phyloP scores from a whole-genome alignment of 345 rosid genomes.

The Luvunga scandens region DNA sequence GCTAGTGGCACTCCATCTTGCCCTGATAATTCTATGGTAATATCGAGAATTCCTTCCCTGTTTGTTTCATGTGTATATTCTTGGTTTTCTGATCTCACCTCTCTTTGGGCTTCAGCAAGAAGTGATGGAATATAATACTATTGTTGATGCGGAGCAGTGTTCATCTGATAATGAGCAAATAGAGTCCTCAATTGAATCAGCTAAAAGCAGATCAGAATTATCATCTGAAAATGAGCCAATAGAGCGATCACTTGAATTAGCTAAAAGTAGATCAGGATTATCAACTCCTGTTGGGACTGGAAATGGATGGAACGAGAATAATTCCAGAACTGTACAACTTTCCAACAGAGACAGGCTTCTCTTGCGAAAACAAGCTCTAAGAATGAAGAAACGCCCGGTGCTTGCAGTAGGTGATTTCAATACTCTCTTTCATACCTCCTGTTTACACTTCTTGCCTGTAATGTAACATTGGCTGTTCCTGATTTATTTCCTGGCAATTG shows the following conservation, averaged over 20 bases:
- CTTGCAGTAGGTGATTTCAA: constrained; percentile 71
- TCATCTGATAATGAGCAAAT: constrained; percentile 22
- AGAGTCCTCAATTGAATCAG: not conserved
- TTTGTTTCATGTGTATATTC: constrained; percentile 13
- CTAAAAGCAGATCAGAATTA: not conserved
- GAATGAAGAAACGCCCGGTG: constrained; percentile 76
- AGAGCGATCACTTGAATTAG: constrained; percentile 25
- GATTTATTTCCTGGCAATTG: not conserved
- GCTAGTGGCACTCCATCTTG: constrained; percentile 27
- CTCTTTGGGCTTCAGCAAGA: constrained; percentile 28
- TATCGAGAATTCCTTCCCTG: constrained; percentile 16
- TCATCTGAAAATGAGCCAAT: constrained; percentile 23
- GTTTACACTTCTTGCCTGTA: not conserved
- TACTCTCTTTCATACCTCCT: not conserved
- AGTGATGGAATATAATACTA: constrained; percentile 15
- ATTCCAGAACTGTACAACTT: constrained; percentile 36
- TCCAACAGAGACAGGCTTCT: constrained; percentile 88
- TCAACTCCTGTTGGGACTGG: constrained; percentile 20
- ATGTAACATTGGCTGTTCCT: not conserved
- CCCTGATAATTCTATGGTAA: constrained; percentile 33
- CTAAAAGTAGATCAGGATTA: constrained; percentile 20
- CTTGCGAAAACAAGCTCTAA: constrained; percentile 85
- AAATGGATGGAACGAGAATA: constrained; percentile 25
- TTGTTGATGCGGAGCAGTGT: constrained; percentile 17
- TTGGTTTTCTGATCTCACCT: constrained; percentile 4